Base-by-base conservation (phyloP, 2,329 filamentous ascomycete genomes). In the Rhexocercosporidium sp. region DNA sequence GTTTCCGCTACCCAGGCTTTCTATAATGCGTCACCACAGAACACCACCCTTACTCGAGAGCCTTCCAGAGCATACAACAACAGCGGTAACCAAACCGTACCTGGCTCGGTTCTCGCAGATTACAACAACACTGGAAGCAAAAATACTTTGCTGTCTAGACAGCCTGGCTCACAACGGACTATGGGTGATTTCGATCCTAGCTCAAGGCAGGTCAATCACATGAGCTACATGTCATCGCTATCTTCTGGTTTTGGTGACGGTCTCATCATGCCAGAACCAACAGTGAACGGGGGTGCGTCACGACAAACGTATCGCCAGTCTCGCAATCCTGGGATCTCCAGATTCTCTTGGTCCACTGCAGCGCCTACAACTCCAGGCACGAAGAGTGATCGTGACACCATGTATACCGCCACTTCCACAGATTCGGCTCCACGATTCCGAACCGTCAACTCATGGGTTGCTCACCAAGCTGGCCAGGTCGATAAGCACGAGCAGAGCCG, bases 231-330 rank as follows among this genome's bases (percentile, higher is more conserved):
- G 37, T 89, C 88, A 0, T 90, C 87, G 0, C 79, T 90, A 3
- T 90, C 88, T 0, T 90, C 88, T 0, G 88, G 87, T 7, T 90
- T 90, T 69, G 88, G 88, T 20, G 87, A 90, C 72, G 86, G 83
- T 27, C 85, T 88, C 53, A 86, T 89, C 31, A 72, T 77, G 7
- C 73, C 71, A 9, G 82, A 86, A 37, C 77, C 70, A 53, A 67
- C 68, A 16, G 65, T 68, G n/a, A 60, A 51, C 39, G 67, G 59
- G 25, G 61, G 46, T 31, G 44, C 46, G 29, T 56, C 56, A 6
- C 67, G 68, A 20, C 68, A 71, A 59, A 72, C 64, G 31, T 69
- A 67, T 54, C 69, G 70, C 34, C 71, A 72, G 41, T 71, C 70
- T 56, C 72, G 66, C 7, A 64, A 66, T 22, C 66, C 53, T 51